Evolutionary conservation across 2,329 filamentous ascomycete species (phyloP), one percentile per base, ranked within the genome.

Genomic region (Dothistroma pini): DNA sequence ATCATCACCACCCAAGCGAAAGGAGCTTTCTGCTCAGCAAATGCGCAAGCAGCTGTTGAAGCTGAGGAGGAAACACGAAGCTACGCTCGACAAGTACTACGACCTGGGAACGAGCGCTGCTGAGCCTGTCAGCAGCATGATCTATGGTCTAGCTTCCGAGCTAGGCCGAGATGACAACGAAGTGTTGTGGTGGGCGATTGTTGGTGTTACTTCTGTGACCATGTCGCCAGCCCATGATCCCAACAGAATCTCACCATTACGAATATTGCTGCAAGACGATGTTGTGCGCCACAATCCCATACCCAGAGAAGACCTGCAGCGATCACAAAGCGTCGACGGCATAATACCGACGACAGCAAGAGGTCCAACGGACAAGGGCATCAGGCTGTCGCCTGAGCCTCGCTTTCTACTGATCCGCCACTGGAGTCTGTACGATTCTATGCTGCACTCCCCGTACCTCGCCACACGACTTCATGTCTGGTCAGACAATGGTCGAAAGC

Each of bases 341-440:
- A 85, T 93, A 57, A 96, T 97, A 57, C 92, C 91, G 8, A 96
- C 91, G 0, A 92, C 91, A 22, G 93, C 92, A 8, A 84, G 89
- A 63, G 95, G 89, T 64, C 91, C 95, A 6, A 93, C 93, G 58
- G 95, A 99, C 75, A 96, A 87, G 10, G 89, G 91, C 55, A 97
- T 99, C 67, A 87, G 93, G 22, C 80, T 99, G 44, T 96, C 93
- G 0, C 95, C 95, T 0, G 95, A 99, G 72, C 96, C 95, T 10
- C 89, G 90, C 47, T 96, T 99, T 68, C 83, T 97, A 29, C 84
- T 99, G 0, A 90, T 97, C 57, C 84, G 95, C 35, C 95, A 99
- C 74, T 99, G 95, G 95, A 96, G 91, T 68, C 81, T 99, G 14
- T 97, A 97, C 75, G 95, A 99, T 72, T 96, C 92, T 74, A 97